Evolutionary conservation across 208 protist genomes (phyloP), one percentile per base, ranked within the genome.

Genomic region (Acanthamoeba divionensis): DNA sequence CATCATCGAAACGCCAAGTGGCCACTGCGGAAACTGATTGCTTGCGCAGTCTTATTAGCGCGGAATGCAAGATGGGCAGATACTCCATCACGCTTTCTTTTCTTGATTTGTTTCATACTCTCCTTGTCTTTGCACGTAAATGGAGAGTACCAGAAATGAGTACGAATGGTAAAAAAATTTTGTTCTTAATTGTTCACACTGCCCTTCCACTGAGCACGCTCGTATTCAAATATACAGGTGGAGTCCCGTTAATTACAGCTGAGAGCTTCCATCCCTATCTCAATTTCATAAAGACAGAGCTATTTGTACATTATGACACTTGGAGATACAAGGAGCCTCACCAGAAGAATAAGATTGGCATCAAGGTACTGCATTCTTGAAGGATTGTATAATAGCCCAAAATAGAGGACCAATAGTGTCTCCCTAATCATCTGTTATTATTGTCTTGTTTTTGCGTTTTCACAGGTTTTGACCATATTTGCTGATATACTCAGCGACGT

Each of bases 21-120:
- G n/a, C 52, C 52, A 60, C 18, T 24, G 52, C 52, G n/a, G 18
- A 24, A 24, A 60, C 18, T 60, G 52, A n/a, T 60, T 60, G 52
- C 52, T 24, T 60, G 18, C 52, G 52, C n/a, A 18, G n/a, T n/a
- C 52, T 60, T 60, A 18, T 60, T 24, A 41, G 38, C 13, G 24
- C 15, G n/a, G n/a, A 80, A 21, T 36, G 44, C 31, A 48, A 18
- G 47, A 55, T 36, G 31, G 71, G 71, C 41, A 41, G 31, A 29
- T 80, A 80, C 15, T 48, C 71, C 13, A 55, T 80, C 71, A 80
- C 71, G 8, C 31, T 80, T 6, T 80, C 71, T 18, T 80, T 80
- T 48, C 41, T 80, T 18, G 44, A 80, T 36, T 48, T 80, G 6
- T 48, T 80, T 15, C 57, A 48, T 21, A 80, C 71, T 7, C 71